Percentiles rank a stretch among this genome's conserved stretches.
Conservation (phyloP, 2,329 filamentous ascomycete species). For the Colletotrichum sojae region DNA sequence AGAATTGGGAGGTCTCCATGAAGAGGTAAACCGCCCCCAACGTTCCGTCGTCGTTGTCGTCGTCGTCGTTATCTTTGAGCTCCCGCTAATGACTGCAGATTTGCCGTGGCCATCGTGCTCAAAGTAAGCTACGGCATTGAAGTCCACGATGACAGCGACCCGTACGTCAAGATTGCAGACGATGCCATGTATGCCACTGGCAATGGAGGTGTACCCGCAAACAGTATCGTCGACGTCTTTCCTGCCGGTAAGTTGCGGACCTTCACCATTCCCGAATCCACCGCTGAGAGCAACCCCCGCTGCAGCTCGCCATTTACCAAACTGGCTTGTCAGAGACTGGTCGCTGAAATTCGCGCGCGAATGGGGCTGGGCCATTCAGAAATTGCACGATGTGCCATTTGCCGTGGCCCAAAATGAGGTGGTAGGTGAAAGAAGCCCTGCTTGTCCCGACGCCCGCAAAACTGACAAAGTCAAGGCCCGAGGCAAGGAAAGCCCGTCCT, state of each 20-base stretch:
- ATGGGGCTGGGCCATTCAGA: constrained; percentile 53
- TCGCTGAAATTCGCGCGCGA: constrained; percentile 50
- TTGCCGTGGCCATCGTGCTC: constrained; percentile 51
- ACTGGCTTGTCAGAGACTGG: constrained; percentile 51
- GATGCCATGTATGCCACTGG: constrained; percentile 47
- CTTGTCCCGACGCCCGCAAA: constrained; percentile 37
- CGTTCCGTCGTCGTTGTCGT: neutral
- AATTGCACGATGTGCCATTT: constrained; percentile 51
- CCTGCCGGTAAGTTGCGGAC: constrained; percentile 51
- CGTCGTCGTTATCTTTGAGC: neutral
- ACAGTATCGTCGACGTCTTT: constrained; percentile 63
- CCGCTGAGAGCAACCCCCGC: constrained; percentile 43
- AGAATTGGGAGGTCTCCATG: constrained; percentile 43
- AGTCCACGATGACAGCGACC: constrained; percentile 47
- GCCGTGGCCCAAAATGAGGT: constrained; percentile 46
- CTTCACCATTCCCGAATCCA: constrained; percentile 32
- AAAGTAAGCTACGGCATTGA: constrained; percentile 51
- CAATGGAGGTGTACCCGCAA: constrained; percentile 50
- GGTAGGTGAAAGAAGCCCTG: constrained; percentile 41
- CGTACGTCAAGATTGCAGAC: constrained; percentile 46
- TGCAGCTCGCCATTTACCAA: constrained; percentile 57
- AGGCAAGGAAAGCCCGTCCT: constrained; percentile 39
- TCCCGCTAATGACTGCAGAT: constrained; percentile 38
- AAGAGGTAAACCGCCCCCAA: constrained; percentile 27
- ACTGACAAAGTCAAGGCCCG: constrained; percentile 34